A percentile compares a stretch with the other conserved stretches of the same genome.
Evolutionary conservation across 306 rosid genomes (phyloP).

Genomic region (Fragaria vesca): DNA sequence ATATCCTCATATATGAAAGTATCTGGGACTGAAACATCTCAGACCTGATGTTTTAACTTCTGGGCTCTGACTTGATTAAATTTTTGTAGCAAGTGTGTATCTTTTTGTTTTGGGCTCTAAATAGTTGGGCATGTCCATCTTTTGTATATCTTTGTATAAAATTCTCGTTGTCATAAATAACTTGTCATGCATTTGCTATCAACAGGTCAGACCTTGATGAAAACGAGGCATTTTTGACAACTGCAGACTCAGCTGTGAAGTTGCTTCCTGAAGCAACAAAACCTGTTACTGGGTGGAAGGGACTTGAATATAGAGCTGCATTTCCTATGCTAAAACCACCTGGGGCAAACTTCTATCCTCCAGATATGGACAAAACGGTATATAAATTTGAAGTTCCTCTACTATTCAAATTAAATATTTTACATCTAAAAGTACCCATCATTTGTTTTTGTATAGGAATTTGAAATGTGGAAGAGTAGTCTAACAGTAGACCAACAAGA

Average conservation of each 20-base stretch:
- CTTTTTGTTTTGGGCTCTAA: background rate
- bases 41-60: background rate
- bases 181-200: constrained; percentile 20
- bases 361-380: constrained; percentile 96
- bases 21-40: background rate
- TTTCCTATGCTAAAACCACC: constrained; percentile 76
- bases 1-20: background rate
- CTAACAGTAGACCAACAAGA: constrained; percentile 56
- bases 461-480: constrained; percentile 71
- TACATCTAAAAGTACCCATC: constrained; percentile 17
- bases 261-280: constrained; percentile 67
- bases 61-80: background rate
- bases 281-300: constrained; percentile 68
- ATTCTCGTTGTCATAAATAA: background rate
- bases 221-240: constrained; percentile 78
- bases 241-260: constrained; percentile 83
- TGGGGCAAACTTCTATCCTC: constrained; percentile 94
- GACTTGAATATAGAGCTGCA: constrained; percentile 80
- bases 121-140: background rate
- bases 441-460: constrained; percentile 62
- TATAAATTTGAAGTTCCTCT: constrained; percentile 7
- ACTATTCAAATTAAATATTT: constrained; percentile 14
- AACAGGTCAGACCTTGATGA: constrained; percentile 85
- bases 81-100: background rate
- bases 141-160: background rate